Evolutionary conservation across 2,329 filamentous ascomycete species (phyloP).

Genomic region (Fusarium abutilonis): DNA sequence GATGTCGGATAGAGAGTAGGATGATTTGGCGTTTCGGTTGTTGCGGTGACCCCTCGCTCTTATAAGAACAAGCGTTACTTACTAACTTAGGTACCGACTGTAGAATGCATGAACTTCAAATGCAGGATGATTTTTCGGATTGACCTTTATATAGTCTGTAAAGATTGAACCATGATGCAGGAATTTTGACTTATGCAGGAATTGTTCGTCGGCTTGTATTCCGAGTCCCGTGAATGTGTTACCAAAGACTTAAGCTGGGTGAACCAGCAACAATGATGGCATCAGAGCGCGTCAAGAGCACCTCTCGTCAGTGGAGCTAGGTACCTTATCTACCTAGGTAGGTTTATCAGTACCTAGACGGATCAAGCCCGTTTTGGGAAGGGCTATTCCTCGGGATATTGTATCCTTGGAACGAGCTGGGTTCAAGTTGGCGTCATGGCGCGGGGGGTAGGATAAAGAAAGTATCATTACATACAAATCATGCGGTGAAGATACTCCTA

Average conservation of each 20-base stretch:
- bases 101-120: background rate
- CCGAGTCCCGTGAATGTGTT: slow-evolving; percentile 6
- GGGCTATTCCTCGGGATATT: slow-evolving; percentile 37
- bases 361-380: slow-evolving; percentile 23
- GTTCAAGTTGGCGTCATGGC: slow-evolving; percentile 37
- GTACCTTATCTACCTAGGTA: too few relatives aligned
- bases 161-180: too few relatives aligned
- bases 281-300: slow-evolving; percentile 24
- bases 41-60: slow-evolving; percentile 27
- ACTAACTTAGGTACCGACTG: background rate
- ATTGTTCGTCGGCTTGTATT: background rate
- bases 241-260: slow-evolving; percentile 5
- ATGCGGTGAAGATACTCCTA: slow-evolving; percentile 18
- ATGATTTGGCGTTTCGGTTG: slow-evolving; percentile 9
- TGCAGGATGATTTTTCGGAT: background rate
- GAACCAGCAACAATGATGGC: slow-evolving; percentile 25
- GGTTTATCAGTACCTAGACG: slow-evolving; percentile 10
- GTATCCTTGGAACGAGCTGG: slow-evolving; percentile 27
- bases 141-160: background rate
- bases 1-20: background rate
- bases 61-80: slow-evolving; percentile 12
- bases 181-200: background rate
- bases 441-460: slow-evolving; percentile 18
- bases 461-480: slow-evolving; percentile 26
- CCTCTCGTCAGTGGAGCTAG: slow-evolving; percentile 7